Percentiles rank a stretch among this genome's conserved stretches.
Conservation (phyloP, 2,329 filamentous ascomycete species). For the Alternaria incomplexa region DNA sequence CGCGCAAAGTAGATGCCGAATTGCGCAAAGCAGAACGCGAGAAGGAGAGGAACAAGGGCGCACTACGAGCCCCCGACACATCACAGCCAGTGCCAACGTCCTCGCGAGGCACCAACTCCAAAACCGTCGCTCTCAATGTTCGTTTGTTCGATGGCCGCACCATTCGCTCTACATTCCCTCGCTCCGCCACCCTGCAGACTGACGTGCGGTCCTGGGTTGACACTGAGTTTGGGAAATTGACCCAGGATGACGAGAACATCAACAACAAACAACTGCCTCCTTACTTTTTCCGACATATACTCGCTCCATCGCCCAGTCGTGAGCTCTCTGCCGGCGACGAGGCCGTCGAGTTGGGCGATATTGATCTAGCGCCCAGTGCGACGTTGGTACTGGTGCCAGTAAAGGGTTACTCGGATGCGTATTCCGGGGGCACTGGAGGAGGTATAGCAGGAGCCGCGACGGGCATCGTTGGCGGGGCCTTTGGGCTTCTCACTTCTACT, state of each 20-base stretch:
- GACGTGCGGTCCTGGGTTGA: conserved; percentile 83
- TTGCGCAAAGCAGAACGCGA: conserved; percentile 45
- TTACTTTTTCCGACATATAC: conserved; percentile 83
- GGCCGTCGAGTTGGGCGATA: conserved; percentile 66
- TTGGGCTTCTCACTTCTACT: conserved; percentile 43
- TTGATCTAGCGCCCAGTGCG: conserved; percentile 78
- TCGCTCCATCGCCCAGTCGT: conserved; percentile 77
- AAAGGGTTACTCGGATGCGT: conserved; percentile 65
- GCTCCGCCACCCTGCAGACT: conserved; percentile 64
- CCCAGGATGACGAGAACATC: conserved; percentile 28
- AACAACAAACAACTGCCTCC: conserved; percentile 54
- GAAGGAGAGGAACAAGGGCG: conserved; percentile 13
- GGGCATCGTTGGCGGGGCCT: conserved; percentile 42
- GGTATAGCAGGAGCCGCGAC: conserved; percentile 40
- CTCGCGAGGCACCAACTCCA: conserved; percentile 38
- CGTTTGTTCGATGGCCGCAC: conserved; percentile 84
- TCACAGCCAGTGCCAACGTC: conserved; percentile 14
- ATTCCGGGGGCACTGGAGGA: conserved; percentile 48
- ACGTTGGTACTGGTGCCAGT: conserved; percentile 83
- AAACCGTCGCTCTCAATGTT: conserved; percentile 66
- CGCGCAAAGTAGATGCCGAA: conserved; percentile 59
- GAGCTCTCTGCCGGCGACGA: conserved; percentile 79
- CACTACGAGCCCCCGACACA: conserved; percentile 6
- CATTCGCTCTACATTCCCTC: conserved; percentile 74
- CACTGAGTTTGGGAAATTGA: conserved; percentile 31